phyloP scores from a whole-genome alignment of 1,284 basidiomycete species.

The Ganoderma lingzhi region DNA sequence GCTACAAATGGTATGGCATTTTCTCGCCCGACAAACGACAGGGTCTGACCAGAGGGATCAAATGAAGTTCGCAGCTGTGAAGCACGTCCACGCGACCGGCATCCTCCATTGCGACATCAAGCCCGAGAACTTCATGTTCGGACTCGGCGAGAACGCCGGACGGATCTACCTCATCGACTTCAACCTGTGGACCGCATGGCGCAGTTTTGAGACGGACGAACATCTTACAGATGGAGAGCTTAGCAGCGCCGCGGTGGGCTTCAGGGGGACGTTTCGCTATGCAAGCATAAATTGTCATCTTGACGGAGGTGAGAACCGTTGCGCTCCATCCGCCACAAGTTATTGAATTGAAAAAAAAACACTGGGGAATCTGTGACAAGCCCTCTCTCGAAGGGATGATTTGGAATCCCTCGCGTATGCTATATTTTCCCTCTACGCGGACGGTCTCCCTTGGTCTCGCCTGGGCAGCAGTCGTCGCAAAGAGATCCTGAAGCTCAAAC shows the following conservation, averaged over 20 bases:
- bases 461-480: neutral
- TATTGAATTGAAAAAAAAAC: neutral
- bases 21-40: neutral
- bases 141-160: neutral
- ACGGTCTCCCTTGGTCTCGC: neutral
- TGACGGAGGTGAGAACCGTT: neutral
- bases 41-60: neutral
- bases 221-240: neutral
- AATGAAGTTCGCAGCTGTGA: neutral
- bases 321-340: neutral
- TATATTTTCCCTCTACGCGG: neutral
- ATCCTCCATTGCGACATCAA: conserved; percentile 1
- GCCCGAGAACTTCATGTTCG: neutral
- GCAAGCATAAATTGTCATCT: conserved; percentile 1
- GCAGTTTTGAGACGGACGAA: neutral
- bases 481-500: neutral
- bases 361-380: neutral
- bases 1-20: neutral
- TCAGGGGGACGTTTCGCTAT: neutral
- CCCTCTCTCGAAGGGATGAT: neutral
- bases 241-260: neutral
- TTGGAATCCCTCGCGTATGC: neutral
- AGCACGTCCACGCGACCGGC: neutral
- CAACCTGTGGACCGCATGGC: conserved; percentile 3
- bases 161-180: neutral